Conservation (phyloP, 495 filamentous ascomycete species). For the Xylaria nigripes region DNA sequence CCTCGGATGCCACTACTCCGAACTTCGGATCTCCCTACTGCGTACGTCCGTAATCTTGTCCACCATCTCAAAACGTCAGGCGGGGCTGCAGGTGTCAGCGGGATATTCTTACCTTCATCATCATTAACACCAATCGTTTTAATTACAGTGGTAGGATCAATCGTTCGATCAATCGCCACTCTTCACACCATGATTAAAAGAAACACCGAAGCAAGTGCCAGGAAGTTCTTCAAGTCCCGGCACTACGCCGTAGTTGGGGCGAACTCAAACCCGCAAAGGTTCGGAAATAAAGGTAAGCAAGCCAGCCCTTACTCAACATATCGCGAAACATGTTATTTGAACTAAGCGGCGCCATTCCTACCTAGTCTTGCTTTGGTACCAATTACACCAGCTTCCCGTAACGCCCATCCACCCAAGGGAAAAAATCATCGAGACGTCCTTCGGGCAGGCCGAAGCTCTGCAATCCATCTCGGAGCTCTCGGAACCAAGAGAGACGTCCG, state of each 20-base stretch:
- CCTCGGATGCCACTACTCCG: conserved; percentile 1
- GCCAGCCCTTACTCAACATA: no score
- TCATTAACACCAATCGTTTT: not conserved
- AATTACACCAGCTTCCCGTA: conserved; percentile 62
- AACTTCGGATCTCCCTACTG: not conserved
- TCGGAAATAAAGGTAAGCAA: conserved; percentile 74
- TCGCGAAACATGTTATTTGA: no score
- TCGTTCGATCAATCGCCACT: not conserved
- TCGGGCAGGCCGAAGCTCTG: conserved; percentile 52
- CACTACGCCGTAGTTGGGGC: conserved; percentile 89
- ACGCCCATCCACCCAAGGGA: conserved; percentile 75
- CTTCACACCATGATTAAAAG: conserved; percentile 19
- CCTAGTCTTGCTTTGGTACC: conserved; percentile 84
- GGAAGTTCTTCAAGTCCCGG: conserved; percentile 73
- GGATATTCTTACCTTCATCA: not conserved
- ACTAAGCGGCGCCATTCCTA: not conserved
- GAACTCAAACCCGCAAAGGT: conserved; percentile 72
- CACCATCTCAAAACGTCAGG: not conserved
- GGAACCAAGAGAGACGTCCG: conserved; percentile 59
- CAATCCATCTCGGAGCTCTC: conserved; percentile 55
- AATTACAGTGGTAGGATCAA: not conserved
- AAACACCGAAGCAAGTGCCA: conserved; percentile 53
- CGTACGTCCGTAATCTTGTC: not conserved
- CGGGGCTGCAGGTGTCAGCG: not conserved
- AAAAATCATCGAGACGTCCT: conserved; percentile 45